These are phyloP conservation scores for Phytophthora cactorum DNA, from an alignment of 352 stramenopile genomes.

Conservation along the genomic window DNA sequence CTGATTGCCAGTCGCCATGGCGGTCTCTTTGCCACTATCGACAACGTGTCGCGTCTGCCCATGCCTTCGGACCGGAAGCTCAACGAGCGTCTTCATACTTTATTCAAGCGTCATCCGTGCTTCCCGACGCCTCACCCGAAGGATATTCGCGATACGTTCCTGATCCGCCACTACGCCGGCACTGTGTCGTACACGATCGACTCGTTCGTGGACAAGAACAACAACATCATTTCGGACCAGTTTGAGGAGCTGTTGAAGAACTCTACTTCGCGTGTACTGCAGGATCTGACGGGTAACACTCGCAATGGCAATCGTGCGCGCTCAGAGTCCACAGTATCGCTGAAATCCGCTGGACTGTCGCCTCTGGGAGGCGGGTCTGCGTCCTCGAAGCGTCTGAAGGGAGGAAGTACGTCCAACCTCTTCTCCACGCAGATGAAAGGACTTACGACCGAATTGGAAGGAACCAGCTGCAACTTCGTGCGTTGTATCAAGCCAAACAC, in stretches of 20 bases:
- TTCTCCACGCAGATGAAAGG: constrained; percentile 89
- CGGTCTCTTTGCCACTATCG: constrained; percentile 86
- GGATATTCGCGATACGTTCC: constrained; percentile 85
- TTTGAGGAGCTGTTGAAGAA: constrained; percentile 88
- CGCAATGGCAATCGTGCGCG: constrained; percentile 42
- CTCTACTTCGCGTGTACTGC: constrained; percentile 73
- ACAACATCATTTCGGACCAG: constrained; percentile 91
- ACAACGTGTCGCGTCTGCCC: constrained; percentile 85
- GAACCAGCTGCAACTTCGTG: constrained; percentile 94
- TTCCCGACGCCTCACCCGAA: constrained; percentile 89
- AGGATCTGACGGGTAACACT: constrained; percentile 66
- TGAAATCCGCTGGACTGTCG: constrained; percentile 47
- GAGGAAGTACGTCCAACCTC: constrained; percentile 70
- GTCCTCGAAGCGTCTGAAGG: constrained; percentile 66
- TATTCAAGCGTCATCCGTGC: constrained; percentile 83
- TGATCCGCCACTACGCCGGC: constrained; percentile 85
- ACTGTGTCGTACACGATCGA: constrained; percentile 87
- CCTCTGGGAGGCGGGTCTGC: constrained; percentile 45
- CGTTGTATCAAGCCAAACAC: constrained; percentile 97
- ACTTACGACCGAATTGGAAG: constrained; percentile 81
- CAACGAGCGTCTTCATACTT: constrained; percentile 81
- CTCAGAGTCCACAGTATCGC: constrained; percentile 53
- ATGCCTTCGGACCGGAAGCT: constrained; percentile 90
- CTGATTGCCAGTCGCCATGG: constrained; percentile 83
- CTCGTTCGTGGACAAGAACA: constrained; percentile 92